phyloP scores from a whole-genome alignment of 225 moss, liverwort and hornwort species.

The Ulota crispa region DNA sequence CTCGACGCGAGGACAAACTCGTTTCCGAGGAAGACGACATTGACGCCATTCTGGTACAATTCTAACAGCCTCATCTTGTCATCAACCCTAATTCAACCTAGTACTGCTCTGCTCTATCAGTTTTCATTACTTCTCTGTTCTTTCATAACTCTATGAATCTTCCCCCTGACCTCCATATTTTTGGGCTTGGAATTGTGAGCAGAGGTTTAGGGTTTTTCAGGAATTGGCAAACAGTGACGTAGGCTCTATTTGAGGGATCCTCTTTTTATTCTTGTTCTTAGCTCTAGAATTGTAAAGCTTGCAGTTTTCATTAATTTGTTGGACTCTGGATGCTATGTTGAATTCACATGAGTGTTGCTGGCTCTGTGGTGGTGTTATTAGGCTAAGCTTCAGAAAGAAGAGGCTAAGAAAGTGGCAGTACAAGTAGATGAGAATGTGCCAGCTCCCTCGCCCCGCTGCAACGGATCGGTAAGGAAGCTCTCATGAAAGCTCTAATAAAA shows the following conservation, averaged over 20 bases:
- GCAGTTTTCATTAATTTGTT: neutral
- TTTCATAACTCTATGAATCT: neutral
- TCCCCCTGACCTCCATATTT: neutral
- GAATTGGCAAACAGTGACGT: neutral
- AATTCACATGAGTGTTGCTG: slow-evolving; percentile 3
- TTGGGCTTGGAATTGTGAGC: neutral
- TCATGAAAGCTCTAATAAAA: neutral
- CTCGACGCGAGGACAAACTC: slow-evolving; percentile 70
- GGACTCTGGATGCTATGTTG: slow-evolving; percentile 4
- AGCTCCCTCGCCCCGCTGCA: slow-evolving; percentile 83
- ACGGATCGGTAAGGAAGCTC: slow-evolving; percentile 59
- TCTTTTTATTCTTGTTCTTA: neutral
- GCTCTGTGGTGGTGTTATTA: slow-evolving; percentile 30
- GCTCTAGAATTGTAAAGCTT: neutral
- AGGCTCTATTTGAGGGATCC: neutral
- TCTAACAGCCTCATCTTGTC: neutral
- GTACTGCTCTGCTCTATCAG: neutral
- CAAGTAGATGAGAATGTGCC: slow-evolving; percentile 84
- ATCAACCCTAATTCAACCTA: neutral
- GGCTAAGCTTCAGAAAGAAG: slow-evolving; percentile 83
- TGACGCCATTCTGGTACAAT: slow-evolving; percentile 68
- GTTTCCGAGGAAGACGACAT: slow-evolving; percentile 80
- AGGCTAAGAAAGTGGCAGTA: slow-evolving; percentile 81
- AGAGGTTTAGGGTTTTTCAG: slow-evolving; percentile 16
- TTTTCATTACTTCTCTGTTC: neutral